A percentile compares a stretch with the other conserved stretches of the same genome.
phyloP scores from a whole-genome alignment of 2,329 filamentous ascomycete species.

The Xylaria hypoxylon region DNA sequence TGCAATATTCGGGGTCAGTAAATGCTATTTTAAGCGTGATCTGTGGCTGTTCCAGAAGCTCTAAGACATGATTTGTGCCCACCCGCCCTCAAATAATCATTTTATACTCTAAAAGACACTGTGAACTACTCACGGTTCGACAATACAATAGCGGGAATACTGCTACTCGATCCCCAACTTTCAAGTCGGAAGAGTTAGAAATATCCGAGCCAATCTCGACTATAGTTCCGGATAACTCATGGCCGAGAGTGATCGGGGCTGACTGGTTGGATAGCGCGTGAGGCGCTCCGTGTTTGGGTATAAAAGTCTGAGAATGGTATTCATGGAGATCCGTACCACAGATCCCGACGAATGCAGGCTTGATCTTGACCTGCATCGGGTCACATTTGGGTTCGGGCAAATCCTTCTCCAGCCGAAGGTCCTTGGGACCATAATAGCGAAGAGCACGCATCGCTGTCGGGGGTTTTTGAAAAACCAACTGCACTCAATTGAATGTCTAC shows the following conservation, averaged over 20 bases:
- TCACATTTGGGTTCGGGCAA: slow-evolving; percentile 40
- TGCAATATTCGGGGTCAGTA: not conserved
- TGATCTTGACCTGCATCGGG: slow-evolving; percentile 45
- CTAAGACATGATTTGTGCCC: too few species aligned
- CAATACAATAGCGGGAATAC: slow-evolving; percentile 72
- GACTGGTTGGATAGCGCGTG: slow-evolving; percentile 69
- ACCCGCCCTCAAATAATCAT: not conserved
- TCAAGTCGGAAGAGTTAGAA: slow-evolving; percentile 52
- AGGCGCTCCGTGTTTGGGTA: slow-evolving; percentile 52
- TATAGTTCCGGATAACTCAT: slow-evolving; percentile 73
- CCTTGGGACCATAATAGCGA: slow-evolving; percentile 41
- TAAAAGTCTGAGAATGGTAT: slow-evolving; percentile 49
- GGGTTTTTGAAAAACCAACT: not conserved
- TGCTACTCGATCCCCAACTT: slow-evolving; percentile 67
- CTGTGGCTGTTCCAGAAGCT: not conserved
- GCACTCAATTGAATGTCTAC: not conserved
- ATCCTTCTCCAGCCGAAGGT: slow-evolving; percentile 40
- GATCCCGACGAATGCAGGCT: slow-evolving; percentile 51
- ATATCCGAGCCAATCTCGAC: slow-evolving; percentile 67
- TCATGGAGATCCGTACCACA: slow-evolving; percentile 53
- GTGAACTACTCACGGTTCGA: slow-evolving; percentile 48
- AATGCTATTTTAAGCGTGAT: not conserved
- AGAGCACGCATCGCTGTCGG: slow-evolving; percentile 40
- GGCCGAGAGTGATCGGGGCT: slow-evolving; percentile 71
- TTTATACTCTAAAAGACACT: not conserved